These are phyloP conservation scores for Ustilago trichophora DNA, from an alignment of 1,284 basidiomycete genomes.

Conservation along the genomic window DNA sequence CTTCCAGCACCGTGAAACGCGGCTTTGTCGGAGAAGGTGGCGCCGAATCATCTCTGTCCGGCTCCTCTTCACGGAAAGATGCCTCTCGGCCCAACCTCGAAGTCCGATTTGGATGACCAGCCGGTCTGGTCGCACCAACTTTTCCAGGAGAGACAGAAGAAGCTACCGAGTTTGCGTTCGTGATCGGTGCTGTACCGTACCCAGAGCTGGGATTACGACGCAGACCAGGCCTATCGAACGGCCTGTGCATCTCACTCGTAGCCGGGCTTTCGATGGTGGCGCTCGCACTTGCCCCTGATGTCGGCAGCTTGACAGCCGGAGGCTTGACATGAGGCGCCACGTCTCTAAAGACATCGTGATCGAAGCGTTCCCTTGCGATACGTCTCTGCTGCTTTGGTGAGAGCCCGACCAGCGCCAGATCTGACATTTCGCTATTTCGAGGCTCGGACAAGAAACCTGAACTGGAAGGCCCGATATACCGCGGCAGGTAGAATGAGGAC, in stretches of 20 bases:
- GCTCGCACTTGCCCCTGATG: not conserved
- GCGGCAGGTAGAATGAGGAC: constrained; percentile 45
- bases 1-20: constrained; percentile 22
- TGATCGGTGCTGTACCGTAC: constrained; percentile 11
- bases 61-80: constrained; percentile 23
- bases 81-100: constrained; percentile 29
- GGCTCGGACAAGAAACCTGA: constrained; percentile 42
- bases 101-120: constrained; percentile 2
- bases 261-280: constrained; percentile 20
- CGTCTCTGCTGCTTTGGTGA: constrained; percentile 45
- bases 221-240: constrained; percentile 34
- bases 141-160: constrained; percentile 43
- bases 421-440: constrained; percentile 31
- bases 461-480: constrained; percentile 27
- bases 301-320: constrained; percentile 3
- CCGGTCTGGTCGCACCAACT: not conserved
- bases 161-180: constrained; percentile 28
- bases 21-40: constrained; percentile 18
- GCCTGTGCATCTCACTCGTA: constrained; percentile 23
- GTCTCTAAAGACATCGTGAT: constrained; percentile 54
- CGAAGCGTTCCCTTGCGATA: constrained; percentile 56
- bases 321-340: constrained; percentile 29
- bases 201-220: constrained; percentile 40
- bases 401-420: constrained; percentile 32
- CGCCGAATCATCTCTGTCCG: constrained; percentile 3